phyloP scores from a whole-genome alignment of 257 asterid genomes.

The Plantago elongata region DNA sequence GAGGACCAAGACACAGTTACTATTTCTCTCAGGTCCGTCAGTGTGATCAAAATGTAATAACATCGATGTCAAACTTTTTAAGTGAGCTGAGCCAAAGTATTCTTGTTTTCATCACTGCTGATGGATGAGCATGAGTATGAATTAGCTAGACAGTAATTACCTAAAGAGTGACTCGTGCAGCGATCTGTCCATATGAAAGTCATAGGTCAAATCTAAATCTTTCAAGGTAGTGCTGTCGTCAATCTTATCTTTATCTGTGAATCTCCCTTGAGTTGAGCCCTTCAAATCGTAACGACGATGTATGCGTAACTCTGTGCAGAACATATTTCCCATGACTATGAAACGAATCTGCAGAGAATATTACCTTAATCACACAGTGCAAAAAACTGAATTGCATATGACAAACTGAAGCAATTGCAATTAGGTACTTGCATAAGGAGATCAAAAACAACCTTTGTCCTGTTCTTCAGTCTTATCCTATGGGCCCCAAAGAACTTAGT shows the following conservation, averaged over 20 bases:
- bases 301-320: constrained; percentile 83
- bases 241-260: constrained; percentile 66
- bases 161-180: constrained; percentile 71
- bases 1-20: too few relatives aligned
- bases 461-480: constrained; percentile 55
- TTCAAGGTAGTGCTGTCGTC: constrained; percentile 81
- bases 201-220: constrained; percentile 87
- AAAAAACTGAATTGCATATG: constrained; percentile 7
- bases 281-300: constrained; percentile 95
- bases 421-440: constrained; percentile 9
- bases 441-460: constrained; percentile 60
- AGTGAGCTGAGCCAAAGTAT: too few relatives aligned
- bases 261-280: constrained; percentile 93
- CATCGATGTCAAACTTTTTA: too few relatives aligned
- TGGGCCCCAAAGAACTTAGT: constrained; percentile 95
- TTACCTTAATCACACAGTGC: constrained; percentile 14
- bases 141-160: constrained; percentile 33
- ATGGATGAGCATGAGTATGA: constrained; percentile 1
- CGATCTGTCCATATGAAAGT: constrained; percentile 85
- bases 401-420: constrained; percentile 16
- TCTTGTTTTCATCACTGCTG: too few relatives aligned
- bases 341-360: constrained; percentile 74
- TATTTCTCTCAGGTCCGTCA: too few relatives aligned
- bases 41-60: too few relatives aligned
- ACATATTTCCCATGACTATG: constrained; percentile 99